Evolutionary conservation across 257 asterid genomes (phyloP), one percentile per base, ranked within the genome.

Genomic region (Gentiana dahurica): DNA sequence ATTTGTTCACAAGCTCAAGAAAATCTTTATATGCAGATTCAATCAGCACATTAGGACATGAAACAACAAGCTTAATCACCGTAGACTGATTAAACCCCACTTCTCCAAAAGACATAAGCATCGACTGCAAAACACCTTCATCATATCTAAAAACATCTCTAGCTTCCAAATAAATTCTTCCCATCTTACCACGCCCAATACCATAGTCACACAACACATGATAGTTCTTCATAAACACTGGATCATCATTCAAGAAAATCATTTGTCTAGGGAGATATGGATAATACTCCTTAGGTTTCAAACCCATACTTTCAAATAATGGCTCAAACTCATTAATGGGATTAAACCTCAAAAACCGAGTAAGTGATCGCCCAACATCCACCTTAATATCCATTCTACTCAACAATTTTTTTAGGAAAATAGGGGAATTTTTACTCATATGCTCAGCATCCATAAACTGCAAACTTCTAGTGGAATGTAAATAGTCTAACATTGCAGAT

Each of bases 291-390:
- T 62, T 60, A 48, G 73, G 88, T 57, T 69, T 72, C 68, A 87
- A 54, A 11, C 95, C 95, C 61, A 84, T 74, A 68, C 94, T 87
- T 79, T 87, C 95, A 37, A 87, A 81, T 61, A 87, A 79, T 7
- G 91, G 95, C 71, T 87, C 94, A n/a, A 84, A 87, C 67, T 87
- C 95, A 72, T 87, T 84, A 57, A 87, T 78, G 6, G 95, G 95
- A 76, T 87, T 84, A 77, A 81, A 87, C 70, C 94, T 72, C 67
- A 87, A 72, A 59, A 74, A 79, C 57, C 88, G 73, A 0, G 86
- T 52, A 12, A 84, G 8, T 4, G 86, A 66, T 43, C 64, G 68
- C 56, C 72, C 70, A 44, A 83, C 66, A n/a, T 69, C 70, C 9
- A 56, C 46, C 44, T 63, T 68, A 55, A 46, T 51, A 41, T 69